Evolutionary conservation across 208 protist species (phyloP).

Genomic region (Endotrypanum monterogeii): DNA sequence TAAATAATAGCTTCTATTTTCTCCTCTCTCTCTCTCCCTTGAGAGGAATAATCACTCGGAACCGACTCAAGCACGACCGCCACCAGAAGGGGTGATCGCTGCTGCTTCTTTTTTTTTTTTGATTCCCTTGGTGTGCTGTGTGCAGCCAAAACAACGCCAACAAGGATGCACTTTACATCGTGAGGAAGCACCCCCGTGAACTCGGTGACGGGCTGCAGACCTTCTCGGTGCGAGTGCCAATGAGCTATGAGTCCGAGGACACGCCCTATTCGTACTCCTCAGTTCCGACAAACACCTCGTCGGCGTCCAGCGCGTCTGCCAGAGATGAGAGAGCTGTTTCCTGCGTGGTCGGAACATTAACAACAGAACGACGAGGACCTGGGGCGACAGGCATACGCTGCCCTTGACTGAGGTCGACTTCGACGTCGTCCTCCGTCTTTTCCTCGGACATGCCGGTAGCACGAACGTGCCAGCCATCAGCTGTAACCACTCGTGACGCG

Average conservation of each 20-base stretch:
- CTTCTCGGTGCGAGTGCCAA: neutral
- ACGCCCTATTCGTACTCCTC: slow-evolving; percentile 69
- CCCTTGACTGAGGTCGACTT: slow-evolving; percentile 18
- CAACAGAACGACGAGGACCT: slow-evolving; percentile 27
- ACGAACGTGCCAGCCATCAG: slow-evolving; percentile 75
- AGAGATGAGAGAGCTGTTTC: slow-evolving; percentile 54
- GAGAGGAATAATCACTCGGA: no score
- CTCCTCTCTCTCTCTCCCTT: no score
- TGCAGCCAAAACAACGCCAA: neutral
- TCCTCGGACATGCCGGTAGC: slow-evolving; percentile 15
- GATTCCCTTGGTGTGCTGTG: neutral
- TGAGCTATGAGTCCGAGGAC: neutral
- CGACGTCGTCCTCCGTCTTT: slow-evolving; percentile 19
- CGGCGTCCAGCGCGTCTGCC: slow-evolving; percentile 43
- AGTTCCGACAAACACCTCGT: slow-evolving; percentile 82
- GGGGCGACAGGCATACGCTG: slow-evolving; percentile 1
- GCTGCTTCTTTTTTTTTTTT: no score
- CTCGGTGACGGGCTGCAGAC: neutral
- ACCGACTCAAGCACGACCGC: no score
- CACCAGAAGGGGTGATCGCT: no score
- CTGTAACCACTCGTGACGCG: slow-evolving; percentile 50
- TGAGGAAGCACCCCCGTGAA: neutral
- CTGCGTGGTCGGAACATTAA: slow-evolving; percentile 55
- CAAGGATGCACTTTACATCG: neutral
- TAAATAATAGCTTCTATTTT: no score